Percentiles rank a stretch among this genome's conserved stretches.
These are phyloP conservation scores for Heracleum sosnowskyi DNA, from an alignment of 129 eudicot genomes.

Conservation along the genomic window DNA sequence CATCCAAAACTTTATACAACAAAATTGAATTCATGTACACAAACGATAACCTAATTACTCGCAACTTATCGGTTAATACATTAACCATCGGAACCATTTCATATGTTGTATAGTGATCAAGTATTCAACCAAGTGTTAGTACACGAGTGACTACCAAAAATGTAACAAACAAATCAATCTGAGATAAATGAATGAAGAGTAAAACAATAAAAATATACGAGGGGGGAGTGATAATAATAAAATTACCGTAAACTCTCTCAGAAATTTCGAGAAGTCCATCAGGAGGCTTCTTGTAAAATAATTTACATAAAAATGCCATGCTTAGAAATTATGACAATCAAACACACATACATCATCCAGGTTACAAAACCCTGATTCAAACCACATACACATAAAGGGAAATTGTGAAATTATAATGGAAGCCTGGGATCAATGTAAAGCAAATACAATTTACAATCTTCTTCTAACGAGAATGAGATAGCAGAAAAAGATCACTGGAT, in stretches of 20 bases:
- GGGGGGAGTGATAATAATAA: neutral
- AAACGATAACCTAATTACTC: neutral
- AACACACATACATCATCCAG: neutral
- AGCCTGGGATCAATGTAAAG: neutral
- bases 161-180: neutral
- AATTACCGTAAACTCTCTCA: slow-evolving; percentile 72
- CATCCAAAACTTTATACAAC: slow-evolving; percentile 19
- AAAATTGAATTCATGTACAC: no score
- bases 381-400: no score
- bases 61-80: neutral
- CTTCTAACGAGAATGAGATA: neutral
- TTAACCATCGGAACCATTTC: no score
- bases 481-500: neutral
- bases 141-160: neutral
- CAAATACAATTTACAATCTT: neutral
- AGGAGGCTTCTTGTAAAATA: slow-evolving; percentile 79
- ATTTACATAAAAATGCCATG: slow-evolving; percentile 74
- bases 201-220: no score
- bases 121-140: no score
- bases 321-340: neutral
- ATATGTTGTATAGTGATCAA: no score
- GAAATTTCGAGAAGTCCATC: slow-evolving; percentile 89
- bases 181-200: no score
- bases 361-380: slow-evolving; percentile 26
- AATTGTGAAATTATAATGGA: neutral